These are phyloP conservation scores for Meyerozyma athensensis DNA, from an alignment of 1,139 yeast genomes.

Conservation along the genomic window DNA sequence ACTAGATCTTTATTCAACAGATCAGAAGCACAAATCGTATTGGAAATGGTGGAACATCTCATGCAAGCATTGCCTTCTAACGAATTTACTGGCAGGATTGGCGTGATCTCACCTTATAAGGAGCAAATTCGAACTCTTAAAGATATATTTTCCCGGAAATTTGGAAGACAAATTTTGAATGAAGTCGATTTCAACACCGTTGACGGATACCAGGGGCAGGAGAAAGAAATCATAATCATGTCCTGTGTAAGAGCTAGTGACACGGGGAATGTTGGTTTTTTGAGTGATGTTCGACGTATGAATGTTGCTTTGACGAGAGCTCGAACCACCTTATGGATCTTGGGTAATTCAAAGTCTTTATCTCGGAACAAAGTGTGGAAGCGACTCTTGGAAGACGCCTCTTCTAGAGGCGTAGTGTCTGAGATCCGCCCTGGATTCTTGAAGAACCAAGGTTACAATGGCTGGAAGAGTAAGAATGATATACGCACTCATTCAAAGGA, in stretches of 20 bases:
- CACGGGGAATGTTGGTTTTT: slow-evolving; percentile 71
- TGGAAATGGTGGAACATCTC: slow-evolving; percentile 61
- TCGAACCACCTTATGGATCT: slow-evolving; percentile 82
- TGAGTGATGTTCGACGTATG: slow-evolving; percentile 89
- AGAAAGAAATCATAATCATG: slow-evolving; percentile 86
- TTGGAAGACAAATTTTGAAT: slow-evolving; percentile 58
- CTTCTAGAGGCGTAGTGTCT: slow-evolving; percentile 33
- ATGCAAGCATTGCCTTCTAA: slow-evolving; percentile 46
- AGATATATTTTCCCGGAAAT: slow-evolving; percentile 49
- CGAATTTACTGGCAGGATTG: slow-evolving; percentile 68
- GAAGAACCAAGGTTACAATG: too few relatives aligned
- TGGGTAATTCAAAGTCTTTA: slow-evolving; percentile 73
- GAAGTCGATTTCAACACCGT: slow-evolving; percentile 89
- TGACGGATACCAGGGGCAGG: slow-evolving; percentile 98
- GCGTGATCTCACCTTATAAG: slow-evolving; percentile 91
- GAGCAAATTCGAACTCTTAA: slow-evolving; percentile 70
- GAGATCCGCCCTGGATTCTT: slow-evolving; percentile 39
- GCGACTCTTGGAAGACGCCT: slow-evolving; percentile 60
- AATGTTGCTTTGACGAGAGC: slow-evolving; percentile 96
- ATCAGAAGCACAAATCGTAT: slow-evolving; percentile 67
- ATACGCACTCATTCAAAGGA: too few relatives aligned
- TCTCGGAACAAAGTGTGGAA: slow-evolving; percentile 64
- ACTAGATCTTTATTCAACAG: slow-evolving; percentile 68
- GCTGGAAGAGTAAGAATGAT: too few relatives aligned
- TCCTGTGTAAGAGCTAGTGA: slow-evolving; percentile 91